phyloP scores from a whole-genome alignment of 1,284 basidiomycete genomes.

The Ustilago curta region DNA sequence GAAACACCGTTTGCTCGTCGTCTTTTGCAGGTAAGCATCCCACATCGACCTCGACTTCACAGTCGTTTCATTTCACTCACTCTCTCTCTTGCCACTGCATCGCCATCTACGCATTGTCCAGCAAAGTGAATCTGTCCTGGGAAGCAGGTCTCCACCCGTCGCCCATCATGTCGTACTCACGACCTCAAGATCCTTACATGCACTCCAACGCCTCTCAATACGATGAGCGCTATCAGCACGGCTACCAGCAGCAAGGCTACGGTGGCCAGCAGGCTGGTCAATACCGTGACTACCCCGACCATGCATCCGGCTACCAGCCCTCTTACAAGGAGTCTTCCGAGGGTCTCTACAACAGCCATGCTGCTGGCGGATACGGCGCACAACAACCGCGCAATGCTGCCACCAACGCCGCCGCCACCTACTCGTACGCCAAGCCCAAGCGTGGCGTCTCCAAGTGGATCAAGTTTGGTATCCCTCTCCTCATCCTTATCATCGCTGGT shows the following conservation, averaged over 20 bases:
- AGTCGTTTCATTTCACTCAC: background rate
- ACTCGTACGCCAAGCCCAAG: conserved; percentile 65
- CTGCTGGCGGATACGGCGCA: conserved; percentile 21
- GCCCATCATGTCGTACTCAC: conserved; percentile 59
- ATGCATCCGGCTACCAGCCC: conserved; percentile 43
- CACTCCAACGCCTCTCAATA: conserved; percentile 66
- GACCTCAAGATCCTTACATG: conserved; percentile 60
- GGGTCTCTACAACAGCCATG: conserved; percentile 41
- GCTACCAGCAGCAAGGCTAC: conserved; percentile 41
- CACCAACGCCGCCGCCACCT: conserved; percentile 51
- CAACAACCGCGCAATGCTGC: conserved; percentile 33
- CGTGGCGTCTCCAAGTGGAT: conserved; percentile 60
- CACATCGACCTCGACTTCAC: background rate
- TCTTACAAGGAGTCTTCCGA: conserved; percentile 46
- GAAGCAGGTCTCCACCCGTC: conserved; percentile 24
- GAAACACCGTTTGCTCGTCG: conserved; percentile 17
- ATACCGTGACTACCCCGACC: conserved; percentile 53
- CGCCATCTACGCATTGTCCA: background rate
- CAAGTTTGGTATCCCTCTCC: conserved; percentile 58
- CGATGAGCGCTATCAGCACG: conserved; percentile 59
- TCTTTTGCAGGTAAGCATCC: conserved; percentile 17
- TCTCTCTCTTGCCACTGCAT: background rate
- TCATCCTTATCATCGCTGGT: conserved; percentile 68
- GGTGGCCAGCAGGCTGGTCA: conserved; percentile 17
- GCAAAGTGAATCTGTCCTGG: conserved; percentile 17